phyloP scores from a whole-genome alignment of 2,329 filamentous ascomycete genomes.

The Mycosphaerella sp. region DNA sequence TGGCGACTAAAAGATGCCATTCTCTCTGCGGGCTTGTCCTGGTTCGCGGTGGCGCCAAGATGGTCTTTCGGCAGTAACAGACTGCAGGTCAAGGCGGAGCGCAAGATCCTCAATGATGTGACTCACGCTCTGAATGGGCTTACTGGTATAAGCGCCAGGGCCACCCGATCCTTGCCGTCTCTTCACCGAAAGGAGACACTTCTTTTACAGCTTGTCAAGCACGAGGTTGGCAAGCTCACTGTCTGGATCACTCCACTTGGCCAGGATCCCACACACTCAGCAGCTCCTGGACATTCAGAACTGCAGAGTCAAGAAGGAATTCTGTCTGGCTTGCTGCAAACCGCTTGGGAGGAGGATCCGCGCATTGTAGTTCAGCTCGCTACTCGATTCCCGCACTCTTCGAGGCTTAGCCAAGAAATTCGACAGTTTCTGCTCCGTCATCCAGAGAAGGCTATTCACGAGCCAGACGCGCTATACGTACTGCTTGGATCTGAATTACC shows the following conservation, averaged over 20 bases:
- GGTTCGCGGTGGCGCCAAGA: constrained; percentile 75
- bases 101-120: constrained; percentile 73
- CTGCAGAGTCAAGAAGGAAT: constrained; percentile 38
- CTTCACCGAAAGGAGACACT: constrained; percentile 76
- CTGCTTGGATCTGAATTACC: constrained; percentile 73
- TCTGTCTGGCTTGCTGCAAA: constrained; percentile 56
- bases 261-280: constrained; percentile 44
- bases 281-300: constrained; percentile 29
- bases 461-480: constrained; percentile 76
- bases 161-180: constrained; percentile 52
- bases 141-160: constrained; percentile 50
- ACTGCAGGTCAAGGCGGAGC: constrained; percentile 88
- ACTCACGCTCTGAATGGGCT: constrained; percentile 59
- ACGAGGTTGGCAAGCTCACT: constrained; percentile 72
- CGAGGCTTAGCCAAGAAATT: constrained; percentile 66
- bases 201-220: constrained; percentile 72
- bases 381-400: constrained; percentile 65
- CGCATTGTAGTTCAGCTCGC: constrained; percentile 81
- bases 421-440: constrained; percentile 74
- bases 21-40: constrained; percentile 75
- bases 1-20: constrained; percentile 87
- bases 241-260: constrained; percentile 87
- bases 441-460: constrained; percentile 72
- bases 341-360: constrained; percentile 82
- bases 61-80: constrained; percentile 97